Base-by-base conservation (phyloP, 139 green algal genomes). In the Microglena sp. region DNA sequence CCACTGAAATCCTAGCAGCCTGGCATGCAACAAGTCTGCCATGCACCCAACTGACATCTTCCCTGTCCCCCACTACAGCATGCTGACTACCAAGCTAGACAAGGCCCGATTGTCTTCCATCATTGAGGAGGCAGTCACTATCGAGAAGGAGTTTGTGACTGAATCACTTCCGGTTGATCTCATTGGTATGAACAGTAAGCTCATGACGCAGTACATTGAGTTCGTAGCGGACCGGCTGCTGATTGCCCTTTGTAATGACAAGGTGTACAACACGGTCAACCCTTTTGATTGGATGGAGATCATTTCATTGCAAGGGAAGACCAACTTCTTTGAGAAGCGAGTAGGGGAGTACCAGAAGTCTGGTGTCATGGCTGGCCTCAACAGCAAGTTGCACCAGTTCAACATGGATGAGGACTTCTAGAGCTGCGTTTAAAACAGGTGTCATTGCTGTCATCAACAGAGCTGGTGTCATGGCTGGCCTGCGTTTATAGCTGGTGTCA, bases 241-340 rank as follows among this genome's bases (percentile, higher is more conserved):
- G 15, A 6, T 62, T 29, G 27, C 46, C 0, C 70, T 77, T 0
- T 58, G 70, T 18, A 28, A 31, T 18, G 30, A 79, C 26, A 93
- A 91, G 79, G 28, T 75, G 32, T 95, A 82, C 70, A 86, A 88
- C 55, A 71, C 75, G 1, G 24, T 43, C 22, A 95, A 95, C 78
- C 89, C 89, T 11, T 95, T 97, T 71, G 83, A 92, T 33, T 97
- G 80, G 77, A 96, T 96, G 90, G 89, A 96, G 71, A 54, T 84
- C 7, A 87, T 96, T 35, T 67, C 56, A 1, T 26, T 72, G 64
- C 82, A 89, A 78, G 87, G 83, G 55, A 92, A 96, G 80, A 96
- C 91, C 62, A 97, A 96, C 81, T 97, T 98, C 73, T 97, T 96
- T 68, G 92, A 97, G 81, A 92, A 92, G 77, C 83, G 91, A 26